Evolutionary conservation across 805 yeast genomes (phyloP).

Genomic region (Candida cerambycidarum): DNA sequence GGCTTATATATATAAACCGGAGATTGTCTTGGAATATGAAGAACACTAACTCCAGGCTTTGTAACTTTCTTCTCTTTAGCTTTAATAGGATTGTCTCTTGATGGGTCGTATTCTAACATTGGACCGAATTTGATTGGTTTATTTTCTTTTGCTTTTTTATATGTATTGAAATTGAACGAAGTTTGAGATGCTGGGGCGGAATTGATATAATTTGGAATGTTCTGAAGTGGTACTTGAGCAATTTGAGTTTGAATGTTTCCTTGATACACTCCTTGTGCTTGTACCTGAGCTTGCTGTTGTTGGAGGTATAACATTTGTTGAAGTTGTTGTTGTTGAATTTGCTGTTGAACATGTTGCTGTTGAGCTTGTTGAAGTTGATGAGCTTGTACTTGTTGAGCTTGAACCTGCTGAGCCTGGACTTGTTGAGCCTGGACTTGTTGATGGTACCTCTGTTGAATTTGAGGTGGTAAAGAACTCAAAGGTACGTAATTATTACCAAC

Average conservation of each 20-base stretch:
- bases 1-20: conserved; percentile 37
- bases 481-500: conserved; percentile 22
- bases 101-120: conserved; percentile 41
- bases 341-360: conserved; percentile 11
- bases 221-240: conserved; percentile 7
- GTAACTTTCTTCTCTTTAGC: conserved; percentile 15
- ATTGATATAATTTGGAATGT: conserved; percentile 4
- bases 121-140: conserved; percentile 39
- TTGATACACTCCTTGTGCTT: conserved; percentile 2
- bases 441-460: conserved; percentile 18
- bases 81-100: conserved; percentile 23
- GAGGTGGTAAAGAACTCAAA: conserved; percentile 18
- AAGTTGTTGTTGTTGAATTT: conserved; percentile 3
- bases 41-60: conserved; percentile 23
- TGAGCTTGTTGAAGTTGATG: conserved; percentile 12
- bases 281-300: conserved; percentile 7
- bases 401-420: conserved; percentile 18
- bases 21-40: conserved; percentile 31
- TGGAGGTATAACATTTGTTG: conserved; percentile 4
- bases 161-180: conserved; percentile 14
- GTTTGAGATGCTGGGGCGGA: conserved; percentile 23
- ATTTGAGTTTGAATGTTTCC: background rate
- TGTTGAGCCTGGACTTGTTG: conserved; percentile 17
- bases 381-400: conserved; percentile 4
- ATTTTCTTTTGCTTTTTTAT: conserved; percentile 4